These are phyloP conservation scores for Chalaropsis thielavioides DNA, from an alignment of 2,329 filamentous ascomycete species.

Conservation along the genomic window DNA sequence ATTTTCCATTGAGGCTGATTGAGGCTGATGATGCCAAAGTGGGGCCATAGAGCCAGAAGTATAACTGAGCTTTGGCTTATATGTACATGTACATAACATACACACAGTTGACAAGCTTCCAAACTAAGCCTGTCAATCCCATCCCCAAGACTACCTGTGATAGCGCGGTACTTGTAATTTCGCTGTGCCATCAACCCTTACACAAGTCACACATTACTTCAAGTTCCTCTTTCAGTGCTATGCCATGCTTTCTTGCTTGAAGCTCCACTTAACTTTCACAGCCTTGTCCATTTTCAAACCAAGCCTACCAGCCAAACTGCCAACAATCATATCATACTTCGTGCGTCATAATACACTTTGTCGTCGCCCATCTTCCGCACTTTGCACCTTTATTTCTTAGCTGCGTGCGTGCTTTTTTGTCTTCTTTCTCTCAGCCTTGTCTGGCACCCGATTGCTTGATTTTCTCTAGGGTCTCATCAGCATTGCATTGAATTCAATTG, in stretches of 20 bases:
- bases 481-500: not conserved
- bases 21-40: not conserved
- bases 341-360: constrained; percentile 5
- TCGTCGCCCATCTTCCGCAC: not conserved
- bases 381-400: not conserved
- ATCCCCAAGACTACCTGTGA: too few relatives aligned
- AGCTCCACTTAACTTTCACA: constrained; percentile 4
- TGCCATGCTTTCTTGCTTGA: not conserved
- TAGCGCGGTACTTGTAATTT: not conserved
- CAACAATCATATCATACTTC: constrained; percentile 2
- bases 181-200: not conserved
- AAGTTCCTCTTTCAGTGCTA: not conserved
- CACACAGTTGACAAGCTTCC: not conserved
- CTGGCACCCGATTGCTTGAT: not conserved
- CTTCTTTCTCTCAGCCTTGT: not conserved
- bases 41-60: not conserved
- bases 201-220: not conserved
- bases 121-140: not conserved
- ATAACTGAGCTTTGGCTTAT: not conserved
- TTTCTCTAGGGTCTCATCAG: not conserved
- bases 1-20: not conserved
- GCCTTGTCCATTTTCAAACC: not conserved
- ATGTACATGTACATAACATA: too few relatives aligned
- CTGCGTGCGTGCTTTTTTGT: not conserved
- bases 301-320: not conserved